Conservation (phyloP, 148 eudicot species). For the Gaultheria prostrata region DNA sequence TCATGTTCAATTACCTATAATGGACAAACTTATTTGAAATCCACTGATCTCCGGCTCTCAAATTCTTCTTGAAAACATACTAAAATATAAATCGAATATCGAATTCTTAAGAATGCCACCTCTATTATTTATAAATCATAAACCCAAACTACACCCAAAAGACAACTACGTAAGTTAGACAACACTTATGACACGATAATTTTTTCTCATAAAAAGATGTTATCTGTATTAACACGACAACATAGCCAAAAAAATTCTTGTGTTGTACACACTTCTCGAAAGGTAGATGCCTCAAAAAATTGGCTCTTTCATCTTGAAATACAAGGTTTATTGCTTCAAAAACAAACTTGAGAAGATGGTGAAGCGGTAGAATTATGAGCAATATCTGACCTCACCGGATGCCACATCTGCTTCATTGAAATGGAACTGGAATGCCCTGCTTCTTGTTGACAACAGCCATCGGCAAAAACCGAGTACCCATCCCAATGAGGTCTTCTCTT, state of each 20-base stretch:
- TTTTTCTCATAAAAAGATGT: background rate
- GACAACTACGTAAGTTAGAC: background rate
- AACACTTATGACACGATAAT: background rate
- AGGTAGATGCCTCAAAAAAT: background rate
- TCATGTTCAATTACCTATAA: background rate
- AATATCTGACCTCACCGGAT: background rate
- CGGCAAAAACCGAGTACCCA: slow-evolving; percentile 87
- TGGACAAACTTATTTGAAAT: background rate
- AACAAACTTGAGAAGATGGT: background rate
- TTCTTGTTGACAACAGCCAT: slow-evolving; percentile 91
- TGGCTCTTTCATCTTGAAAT: background rate
- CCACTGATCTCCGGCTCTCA: background rate
- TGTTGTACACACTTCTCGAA: background rate
- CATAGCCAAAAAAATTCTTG: background rate
- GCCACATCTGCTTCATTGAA: slow-evolving; percentile 30
- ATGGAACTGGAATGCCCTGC: slow-evolving; percentile 77
- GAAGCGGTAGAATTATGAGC: background rate
- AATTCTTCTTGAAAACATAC: background rate
- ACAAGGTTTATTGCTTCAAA: slow-evolving; percentile 2
- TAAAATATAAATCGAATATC: no score
- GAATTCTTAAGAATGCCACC: background rate
- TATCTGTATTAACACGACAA: background rate
- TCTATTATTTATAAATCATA: background rate
- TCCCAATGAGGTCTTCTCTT: slow-evolving; percentile 81
- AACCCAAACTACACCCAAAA: background rate